Base-by-base conservation (phyloP, 768 basidiomycete genomes). In the Pleurotus platypus region DNA sequence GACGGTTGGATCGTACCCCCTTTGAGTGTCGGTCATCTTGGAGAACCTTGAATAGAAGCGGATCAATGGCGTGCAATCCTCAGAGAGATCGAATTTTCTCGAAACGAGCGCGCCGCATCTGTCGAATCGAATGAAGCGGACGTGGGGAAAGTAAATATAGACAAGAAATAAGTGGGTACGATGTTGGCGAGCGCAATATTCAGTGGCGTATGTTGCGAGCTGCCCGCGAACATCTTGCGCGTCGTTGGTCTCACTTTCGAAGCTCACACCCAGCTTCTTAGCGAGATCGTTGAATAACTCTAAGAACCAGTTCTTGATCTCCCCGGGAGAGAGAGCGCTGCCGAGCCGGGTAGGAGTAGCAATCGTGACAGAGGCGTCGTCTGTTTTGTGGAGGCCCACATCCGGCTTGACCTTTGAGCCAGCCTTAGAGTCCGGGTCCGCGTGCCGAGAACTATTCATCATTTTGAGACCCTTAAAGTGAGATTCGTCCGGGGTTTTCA, bases 111-210 rank as follows among this genome's bases (percentile, higher is more conserved):
- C 64, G 11, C 69, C 73, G n/a, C 63, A 48, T 6, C 68, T 68
- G 57, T 77, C 75, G 68, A 69, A 76, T 43, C 66, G 64, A 20
- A 76, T 57, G 43, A 76, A 65, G 4, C 72, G 61, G 1, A 67
- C 70, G 45, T 37, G 39, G 3, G 59, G 35, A 4, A 62, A 63
- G 49, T 57, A 64, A 13, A 77, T 58, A 22, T 67, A 53, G 9
- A 72, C 26, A 2, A 63, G 64, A 59, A 77, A 75, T 1, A 67
- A 55, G 20, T 66, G 66, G 11, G 62, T 61, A 1, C 75, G 70
- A 53, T 69, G 69, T 47, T 75, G 71, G 6, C 53, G 40, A 49
- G 58, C 62, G 24, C 57, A 38, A 3, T 63, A 53, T 37, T 67
- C 64, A 15, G 64, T 59, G 2, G 61, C 60, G 43, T 69, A 71